Base-by-base conservation (phyloP, 2,329 filamentous ascomycete species). In the Cercospora sesami region DNA sequence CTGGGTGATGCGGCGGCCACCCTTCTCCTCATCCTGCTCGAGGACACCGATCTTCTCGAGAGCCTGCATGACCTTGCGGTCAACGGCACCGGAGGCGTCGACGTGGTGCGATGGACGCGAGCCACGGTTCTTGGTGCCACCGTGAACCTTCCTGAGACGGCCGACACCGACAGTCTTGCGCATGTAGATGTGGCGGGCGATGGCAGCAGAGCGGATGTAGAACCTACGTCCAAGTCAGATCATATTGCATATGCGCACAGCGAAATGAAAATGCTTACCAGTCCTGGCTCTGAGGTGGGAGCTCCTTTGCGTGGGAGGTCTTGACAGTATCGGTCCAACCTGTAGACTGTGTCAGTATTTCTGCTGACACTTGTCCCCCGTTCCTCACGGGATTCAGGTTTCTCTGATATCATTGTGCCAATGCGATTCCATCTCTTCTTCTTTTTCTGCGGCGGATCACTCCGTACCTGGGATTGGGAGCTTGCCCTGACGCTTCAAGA, bases 321-420 rank as follows among this genome's bases (percentile, higher is more conserved):
- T 99, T 99, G 86, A 98, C 95, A 80, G 94, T 97, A 83, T 99
- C 95, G 83, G 97, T 94, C 94, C 94, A 98, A 87, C 93, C 93
- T 96, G 82, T 83, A 84, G 82, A 83, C 77, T 64, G 60, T 68
- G 59, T 66, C 78, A 75, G 80, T 83, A 79, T 83, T 81, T 76
- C 78, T 71, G 70, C 72, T 72, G 71, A 77, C 75, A 74, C 66
- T 68, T 67, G 75, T 81, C 82, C 83, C 83, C 82, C 82, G 82
- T 79, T 67, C 78, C 75, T 79, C 80, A 84, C 82, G 83, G 82
- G 83, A 84, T 84, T 85, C 83, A 84, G 82, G 81, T 80, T 64
- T 64, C 62, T 64, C 79, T 68, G 63, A 66, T 69, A 59, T 70
- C 60, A 68, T 51, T 73, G 68, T 70, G 48, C 66, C 31, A 68